Evolutionary conservation across 352 stramenopile genomes (phyloP).

Genomic region (Plasmopara muralis): DNA sequence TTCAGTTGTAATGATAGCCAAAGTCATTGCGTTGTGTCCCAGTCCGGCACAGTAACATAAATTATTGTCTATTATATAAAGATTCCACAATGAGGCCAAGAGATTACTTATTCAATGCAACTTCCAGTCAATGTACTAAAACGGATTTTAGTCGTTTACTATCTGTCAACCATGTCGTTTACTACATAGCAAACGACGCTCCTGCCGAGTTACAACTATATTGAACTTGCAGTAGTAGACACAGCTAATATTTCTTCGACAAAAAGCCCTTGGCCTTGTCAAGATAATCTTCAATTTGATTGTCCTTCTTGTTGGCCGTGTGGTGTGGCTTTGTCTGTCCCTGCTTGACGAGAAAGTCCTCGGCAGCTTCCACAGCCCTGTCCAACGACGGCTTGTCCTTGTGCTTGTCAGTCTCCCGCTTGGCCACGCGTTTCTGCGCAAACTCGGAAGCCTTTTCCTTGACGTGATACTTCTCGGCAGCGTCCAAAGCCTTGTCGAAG

Average conservation of each 20-base stretch:
- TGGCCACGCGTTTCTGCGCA: conserved; percentile 24
- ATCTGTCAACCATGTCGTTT: no score
- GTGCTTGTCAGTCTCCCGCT: conserved; percentile 11
- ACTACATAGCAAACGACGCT: no score
- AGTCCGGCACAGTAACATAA: background rate
- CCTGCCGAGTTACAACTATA: no score
- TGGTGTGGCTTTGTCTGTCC: conserved; percentile 18
- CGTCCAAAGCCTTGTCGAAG: conserved; percentile 20
- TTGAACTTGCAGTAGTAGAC: background rate
- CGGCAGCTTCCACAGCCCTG: conserved; percentile 20
- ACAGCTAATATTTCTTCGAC: conserved; percentile 11
- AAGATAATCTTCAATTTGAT: conserved; percentile 19
- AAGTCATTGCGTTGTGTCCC: background rate
- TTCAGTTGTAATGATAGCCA: background rate
- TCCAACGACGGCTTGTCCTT: conserved; percentile 24
- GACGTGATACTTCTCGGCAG: conserved; percentile 29
- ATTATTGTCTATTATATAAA: background rate
- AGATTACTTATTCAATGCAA: no score
- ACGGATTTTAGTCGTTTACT: no score
- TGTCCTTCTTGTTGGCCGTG: conserved; percentile 15
- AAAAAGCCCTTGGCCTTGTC: conserved; percentile 18
- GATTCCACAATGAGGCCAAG: no score
- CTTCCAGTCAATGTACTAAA: no score
- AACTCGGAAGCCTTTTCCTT: conserved; percentile 28
- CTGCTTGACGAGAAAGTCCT: conserved; percentile 29